Base-by-base conservation (phyloP, 1,139 yeast species). In the Geotrichum bryndzae region DNA sequence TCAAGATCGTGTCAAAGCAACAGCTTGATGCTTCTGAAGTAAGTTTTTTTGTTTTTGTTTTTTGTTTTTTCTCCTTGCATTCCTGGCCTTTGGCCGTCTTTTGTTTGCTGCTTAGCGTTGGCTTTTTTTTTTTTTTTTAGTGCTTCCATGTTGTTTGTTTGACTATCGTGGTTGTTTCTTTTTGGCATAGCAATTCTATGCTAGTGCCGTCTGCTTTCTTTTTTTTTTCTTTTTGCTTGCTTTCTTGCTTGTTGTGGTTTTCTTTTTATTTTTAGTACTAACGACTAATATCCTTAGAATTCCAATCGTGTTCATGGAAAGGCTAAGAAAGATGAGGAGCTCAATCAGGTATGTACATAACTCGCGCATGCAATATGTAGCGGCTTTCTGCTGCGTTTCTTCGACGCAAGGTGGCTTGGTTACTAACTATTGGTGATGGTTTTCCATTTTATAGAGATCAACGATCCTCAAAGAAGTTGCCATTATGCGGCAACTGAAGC, bases 381-480 rank as follows among this genome's bases (percentile, higher is more conserved):
- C 45, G 4, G 2, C 18, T 13, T 38, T 3, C 18, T 3, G n/a
- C 41, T 11, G 15, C 15, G 41, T 2, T 35, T 35, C 15, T 13
- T 10, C 41, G 15, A 35, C 8, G 15, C 11, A 13, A 38, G n/a
- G 13, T 38, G 2, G 15, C n/a, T 38, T 38, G 45, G 45, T 38
- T 38, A 13, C 45, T 38, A 38, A 38, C 18, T 1, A 8, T 38
- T 25, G 27, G 27, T 25, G 27, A 25, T 25, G 46, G 3, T 18
- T 15, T 11, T 48, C 3, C 31, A 25, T 15, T 41, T 27, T 73
- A 78, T 87, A 80, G 77, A 83, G 76, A 68, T 78, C 76, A 68
- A 83, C 81, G 68, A 96, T 84, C 64, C 74, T 86, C 63, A 92
- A 92, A 72, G 99, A 94, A 74, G 95, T 92, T 41, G 82, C 86